Percentiles rank a stretch among this genome's conserved stretches.
Evolutionary conservation across 2,329 filamentous ascomycete genomes (phyloP).

Genomic region (Epichloe sp.): DNA sequence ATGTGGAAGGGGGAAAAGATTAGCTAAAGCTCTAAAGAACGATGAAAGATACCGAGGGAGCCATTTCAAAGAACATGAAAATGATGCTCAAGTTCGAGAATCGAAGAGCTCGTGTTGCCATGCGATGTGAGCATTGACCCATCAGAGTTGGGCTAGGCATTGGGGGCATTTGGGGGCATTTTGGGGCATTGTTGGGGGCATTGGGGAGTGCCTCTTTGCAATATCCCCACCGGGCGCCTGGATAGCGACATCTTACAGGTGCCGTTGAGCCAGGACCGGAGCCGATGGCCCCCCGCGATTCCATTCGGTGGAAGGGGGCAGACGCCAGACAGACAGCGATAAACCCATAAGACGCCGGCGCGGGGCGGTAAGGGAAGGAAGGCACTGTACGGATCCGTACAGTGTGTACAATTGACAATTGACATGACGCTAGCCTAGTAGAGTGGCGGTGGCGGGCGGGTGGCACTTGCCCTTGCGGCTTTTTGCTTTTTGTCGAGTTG

Average conservation of each 20-base stretch:
- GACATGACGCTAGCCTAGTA: no score
- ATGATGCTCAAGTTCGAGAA: not conserved
- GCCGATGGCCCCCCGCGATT: not conserved
- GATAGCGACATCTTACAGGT: not conserved
- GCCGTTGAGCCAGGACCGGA: not conserved
- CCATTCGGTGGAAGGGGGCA: not conserved
- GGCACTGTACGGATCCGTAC: no score
- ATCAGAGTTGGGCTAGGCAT: not conserved
- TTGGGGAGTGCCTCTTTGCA: conserved; percentile 1
- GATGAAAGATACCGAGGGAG: not conserved
- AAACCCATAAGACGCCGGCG: no score
- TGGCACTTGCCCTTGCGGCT: no score
- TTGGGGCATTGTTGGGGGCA: not conserved
- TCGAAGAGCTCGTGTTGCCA: not conserved
- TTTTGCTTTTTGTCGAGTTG: not conserved
- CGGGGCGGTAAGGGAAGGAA: no score
- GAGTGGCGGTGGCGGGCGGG: no score
- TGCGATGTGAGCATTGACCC: not conserved
- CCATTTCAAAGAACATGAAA: conserved; percentile 2
- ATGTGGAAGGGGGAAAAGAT: not conserved
- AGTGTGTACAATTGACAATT: no score
- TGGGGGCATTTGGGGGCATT: not conserved
- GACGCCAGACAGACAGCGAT: no score
- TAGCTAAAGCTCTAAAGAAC: not conserved
- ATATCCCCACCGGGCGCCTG: conserved; percentile 1